These are phyloP conservation scores for Mollisia scopiformis DNA, from an alignment of 2,329 filamentous ascomycete genomes.

Conservation along the genomic window DNA sequence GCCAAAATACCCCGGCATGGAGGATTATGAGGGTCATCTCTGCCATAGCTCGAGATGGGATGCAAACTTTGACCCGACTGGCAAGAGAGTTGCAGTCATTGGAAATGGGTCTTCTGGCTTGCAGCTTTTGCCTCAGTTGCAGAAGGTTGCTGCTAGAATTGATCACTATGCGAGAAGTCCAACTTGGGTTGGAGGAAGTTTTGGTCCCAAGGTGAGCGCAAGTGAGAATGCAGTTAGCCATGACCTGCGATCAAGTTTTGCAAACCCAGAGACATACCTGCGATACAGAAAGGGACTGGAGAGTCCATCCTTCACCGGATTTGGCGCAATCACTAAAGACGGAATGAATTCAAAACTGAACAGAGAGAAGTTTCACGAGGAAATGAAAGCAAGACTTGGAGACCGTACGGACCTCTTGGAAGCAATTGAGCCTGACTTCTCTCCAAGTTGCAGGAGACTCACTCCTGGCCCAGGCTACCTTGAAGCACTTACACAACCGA, in stretches of 20 bases:
- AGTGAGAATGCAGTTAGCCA: background rate
- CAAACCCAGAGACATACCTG: background rate
- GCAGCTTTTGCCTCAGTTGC: background rate
- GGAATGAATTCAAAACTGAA: background rate
- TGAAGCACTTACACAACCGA: background rate
- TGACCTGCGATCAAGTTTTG: background rate
- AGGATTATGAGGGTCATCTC: background rate
- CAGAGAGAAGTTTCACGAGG: background rate
- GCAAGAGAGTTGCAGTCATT: background rate
- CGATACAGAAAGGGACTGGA: background rate
- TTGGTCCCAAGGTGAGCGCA: background rate
- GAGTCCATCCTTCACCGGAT: background rate
- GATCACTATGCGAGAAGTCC: background rate
- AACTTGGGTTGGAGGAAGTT: background rate
- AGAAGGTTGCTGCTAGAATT: background rate
- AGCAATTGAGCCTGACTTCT: background rate
- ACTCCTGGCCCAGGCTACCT: background rate
- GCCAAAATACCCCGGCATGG: background rate
- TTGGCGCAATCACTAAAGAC: background rate
- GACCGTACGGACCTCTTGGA: background rate
- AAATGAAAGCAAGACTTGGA: background rate
- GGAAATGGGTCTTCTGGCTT: background rate
- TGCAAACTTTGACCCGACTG: background rate
- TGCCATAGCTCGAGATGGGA: background rate
- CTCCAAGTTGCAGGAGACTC: background rate